Evolutionary conservation across 139 green algal genomes (phyloP).

Genomic region (Chlorella sp.): DNA sequence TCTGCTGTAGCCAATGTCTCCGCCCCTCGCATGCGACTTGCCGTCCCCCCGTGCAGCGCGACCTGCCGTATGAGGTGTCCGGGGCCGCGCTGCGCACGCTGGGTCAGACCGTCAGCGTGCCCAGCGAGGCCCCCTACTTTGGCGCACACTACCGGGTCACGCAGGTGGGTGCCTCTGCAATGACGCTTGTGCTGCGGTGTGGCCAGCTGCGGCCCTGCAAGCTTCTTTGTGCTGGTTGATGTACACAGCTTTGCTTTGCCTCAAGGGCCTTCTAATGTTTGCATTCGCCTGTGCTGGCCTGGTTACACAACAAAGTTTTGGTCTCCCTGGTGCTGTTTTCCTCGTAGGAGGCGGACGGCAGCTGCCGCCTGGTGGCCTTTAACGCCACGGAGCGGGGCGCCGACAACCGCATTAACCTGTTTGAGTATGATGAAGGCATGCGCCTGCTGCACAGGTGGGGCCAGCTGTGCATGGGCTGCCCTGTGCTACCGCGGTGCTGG

Average conservation of each 20-base stretch:
- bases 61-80: conserved; percentile 55
- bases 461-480: no score
- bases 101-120: conserved; percentile 31
- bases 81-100: conserved; percentile 37
- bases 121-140: conserved; percentile 40
- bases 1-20: no score
- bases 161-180: background rate
- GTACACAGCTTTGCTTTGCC: no score
- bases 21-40: no score
- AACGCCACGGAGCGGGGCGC: conserved; percentile 28
- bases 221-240: background rate
- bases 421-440: conserved; percentile 50
- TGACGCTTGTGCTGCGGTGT: no score
- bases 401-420: conserved; percentile 40
- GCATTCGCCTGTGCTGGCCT: no score
- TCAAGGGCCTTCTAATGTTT: no score
- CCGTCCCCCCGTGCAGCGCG: conserved; percentile 23
- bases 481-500: no score
- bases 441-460: conserved; percentile 23
- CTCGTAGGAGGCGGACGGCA: conserved; percentile 42
- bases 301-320: background rate
- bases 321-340: background rate
- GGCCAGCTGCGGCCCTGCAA: no score
- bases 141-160: conserved; percentile 52
- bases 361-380: conserved; percentile 48